Evolutionary conservation across 140 eudicot species (phyloP).

Genomic region (Cichorium intybus): DNA sequence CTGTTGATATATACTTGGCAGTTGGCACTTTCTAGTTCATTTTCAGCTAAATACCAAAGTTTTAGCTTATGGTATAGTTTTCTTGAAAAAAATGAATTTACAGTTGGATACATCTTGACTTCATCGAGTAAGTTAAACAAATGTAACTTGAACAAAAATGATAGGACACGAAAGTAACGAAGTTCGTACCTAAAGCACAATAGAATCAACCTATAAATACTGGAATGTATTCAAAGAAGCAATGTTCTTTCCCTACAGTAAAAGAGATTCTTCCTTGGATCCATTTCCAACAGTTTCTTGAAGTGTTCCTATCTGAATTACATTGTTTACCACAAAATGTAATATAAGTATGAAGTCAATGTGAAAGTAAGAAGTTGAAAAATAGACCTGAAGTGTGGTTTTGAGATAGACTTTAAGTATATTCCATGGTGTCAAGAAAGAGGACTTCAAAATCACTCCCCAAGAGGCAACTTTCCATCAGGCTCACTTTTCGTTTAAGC

Average conservation of each 20-base stretch:
- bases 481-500: too few relatives aligned
- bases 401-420: slow-evolving; percentile 84
- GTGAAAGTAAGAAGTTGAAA: slow-evolving; percentile 4
- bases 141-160: too few relatives aligned
- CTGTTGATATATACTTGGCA: slow-evolving; percentile 41
- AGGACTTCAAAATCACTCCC: slow-evolving; percentile 43
- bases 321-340: slow-evolving; percentile 7
- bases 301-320: slow-evolving; percentile 58
- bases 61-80: slow-evolving; percentile 61
- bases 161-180: too few relatives aligned
- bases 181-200: slow-evolving; percentile 52
- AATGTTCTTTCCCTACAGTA: slow-evolving; percentile 71
- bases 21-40: slow-evolving; percentile 66
- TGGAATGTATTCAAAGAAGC: slow-evolving; percentile 58
- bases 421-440: slow-evolving; percentile 83
- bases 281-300: slow-evolving; percentile 85
- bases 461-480: too few relatives aligned
- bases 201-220: slow-evolving; percentile 60
- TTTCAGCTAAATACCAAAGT: slow-evolving; percentile 63
- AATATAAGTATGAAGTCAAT: neutral
- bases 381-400: slow-evolving; percentile 81
- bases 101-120: neutral
- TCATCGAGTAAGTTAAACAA: neutral
- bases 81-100: slow-evolving; percentile 40
- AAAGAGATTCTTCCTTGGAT: slow-evolving; percentile 72